phyloP scores from a whole-genome alignment of 371 early-diverging fungal genomes.

The Mortierella sp. region DNA sequence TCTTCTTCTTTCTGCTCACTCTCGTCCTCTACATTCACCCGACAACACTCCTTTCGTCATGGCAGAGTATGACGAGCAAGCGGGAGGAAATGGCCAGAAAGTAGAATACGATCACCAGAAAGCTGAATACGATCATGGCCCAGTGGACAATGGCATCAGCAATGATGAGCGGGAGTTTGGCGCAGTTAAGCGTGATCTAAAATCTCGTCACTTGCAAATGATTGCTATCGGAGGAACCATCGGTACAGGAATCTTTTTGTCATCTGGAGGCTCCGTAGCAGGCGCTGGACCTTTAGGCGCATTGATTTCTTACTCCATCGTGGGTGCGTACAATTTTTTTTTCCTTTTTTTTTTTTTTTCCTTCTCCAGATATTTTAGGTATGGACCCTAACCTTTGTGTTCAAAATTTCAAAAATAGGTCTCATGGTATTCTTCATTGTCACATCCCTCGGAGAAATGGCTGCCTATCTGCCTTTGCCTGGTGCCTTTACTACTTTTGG shows the following conservation, averaged over 20 bases:
- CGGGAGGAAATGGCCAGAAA: neutral
- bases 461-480: constrained; percentile 83
- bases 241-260: constrained; percentile 89
- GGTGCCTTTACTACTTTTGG: constrained; percentile 90
- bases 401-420: constrained; percentile 7
- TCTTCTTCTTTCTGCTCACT: neutral
- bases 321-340: constrained; percentile 60
- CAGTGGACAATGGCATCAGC: neutral
- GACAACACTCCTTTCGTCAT: neutral
- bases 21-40: neutral
- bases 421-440: constrained; percentile 87
- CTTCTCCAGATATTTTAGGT: neutral
- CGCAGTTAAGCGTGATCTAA: constrained; percentile 42
- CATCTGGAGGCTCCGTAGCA: constrained; percentile 83
- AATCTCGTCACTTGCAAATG: constrained; percentile 53
- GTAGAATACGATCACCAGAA: neutral
- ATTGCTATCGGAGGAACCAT: constrained; percentile 55
- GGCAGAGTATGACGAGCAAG: neutral
- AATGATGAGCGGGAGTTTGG: constrained; percentile 42
- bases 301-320: constrained; percentile 78
- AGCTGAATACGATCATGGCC: neutral
- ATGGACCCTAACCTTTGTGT: neutral
- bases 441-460: constrained; percentile 90
- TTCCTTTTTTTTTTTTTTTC: neutral
- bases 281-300: constrained; percentile 86